Evolutionary conservation across 2,329 filamentous ascomycete species (phyloP).

Genomic region (Chaetomiaceae sp.): DNA sequence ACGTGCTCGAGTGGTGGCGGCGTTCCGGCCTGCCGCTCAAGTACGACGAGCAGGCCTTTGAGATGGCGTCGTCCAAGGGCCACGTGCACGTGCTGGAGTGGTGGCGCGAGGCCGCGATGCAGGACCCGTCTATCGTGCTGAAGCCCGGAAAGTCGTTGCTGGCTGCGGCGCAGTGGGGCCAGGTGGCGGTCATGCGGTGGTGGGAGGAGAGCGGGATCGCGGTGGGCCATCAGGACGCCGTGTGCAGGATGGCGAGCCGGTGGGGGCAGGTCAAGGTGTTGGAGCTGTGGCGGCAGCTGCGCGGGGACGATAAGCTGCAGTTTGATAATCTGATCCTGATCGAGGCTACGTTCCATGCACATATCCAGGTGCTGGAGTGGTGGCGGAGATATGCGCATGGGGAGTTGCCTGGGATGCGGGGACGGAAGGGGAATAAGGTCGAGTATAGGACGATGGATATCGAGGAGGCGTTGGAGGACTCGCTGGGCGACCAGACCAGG

Average conservation of each 20-base stretch:
- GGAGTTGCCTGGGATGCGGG: constrained; percentile 50
- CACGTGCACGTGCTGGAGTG: constrained; percentile 85
- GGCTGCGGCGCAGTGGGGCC: constrained; percentile 78
- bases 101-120: constrained; percentile 73
- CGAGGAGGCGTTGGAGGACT: constrained; percentile 89
- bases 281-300: constrained; percentile 73
- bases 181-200: constrained; percentile 74
- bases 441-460: constrained; percentile 96
- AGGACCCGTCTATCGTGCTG: constrained; percentile 56
- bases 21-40: constrained; percentile 71
- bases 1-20: constrained; percentile 86
- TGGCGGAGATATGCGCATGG: constrained; percentile 69
- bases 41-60: constrained; percentile 82
- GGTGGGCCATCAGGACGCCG: constrained; percentile 72
- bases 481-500: constrained; percentile 63
- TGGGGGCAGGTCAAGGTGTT: constrained; percentile 82
- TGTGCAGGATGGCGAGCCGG: constrained; percentile 78
- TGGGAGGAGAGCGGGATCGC: constrained; percentile 81
- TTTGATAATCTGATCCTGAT: constrained; percentile 53
- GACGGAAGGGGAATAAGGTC: constrained; percentile 61
- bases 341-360: constrained; percentile 80
- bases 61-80: constrained; percentile 80
- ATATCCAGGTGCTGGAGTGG: constrained; percentile 84
- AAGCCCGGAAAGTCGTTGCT: constrained; percentile 83
- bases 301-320: constrained; percentile 52